Conservation (phyloP, 1,139 yeast species). For the Arxiozyma bovina region DNA sequence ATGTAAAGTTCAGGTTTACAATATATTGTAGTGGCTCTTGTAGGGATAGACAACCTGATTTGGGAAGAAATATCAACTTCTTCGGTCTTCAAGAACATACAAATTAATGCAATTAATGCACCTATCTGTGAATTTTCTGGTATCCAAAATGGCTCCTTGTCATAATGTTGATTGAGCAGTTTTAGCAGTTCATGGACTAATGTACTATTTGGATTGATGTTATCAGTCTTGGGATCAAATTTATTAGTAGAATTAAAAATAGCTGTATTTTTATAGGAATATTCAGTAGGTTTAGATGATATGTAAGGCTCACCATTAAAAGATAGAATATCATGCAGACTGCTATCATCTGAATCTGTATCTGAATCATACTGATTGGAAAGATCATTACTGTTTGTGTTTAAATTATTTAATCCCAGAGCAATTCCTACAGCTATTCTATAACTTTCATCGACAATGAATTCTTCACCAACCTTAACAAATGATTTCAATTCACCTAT, state of each 20-base stretch:
- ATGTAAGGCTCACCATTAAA: not conserved
- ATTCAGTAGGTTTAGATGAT: not conserved
- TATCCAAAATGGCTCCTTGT: slow-evolving; percentile 56
- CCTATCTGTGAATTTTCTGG: slow-evolving; percentile 75
- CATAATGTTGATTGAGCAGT: slow-evolving; percentile 55
- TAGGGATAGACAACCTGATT: slow-evolving; percentile 8
- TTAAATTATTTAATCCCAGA: slow-evolving; percentile 78
- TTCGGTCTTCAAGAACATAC: slow-evolving; percentile 65
- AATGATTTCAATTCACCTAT: slow-evolving; percentile 56
- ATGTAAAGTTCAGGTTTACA: slow-evolving; percentile 71
- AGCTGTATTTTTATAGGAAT: not conserved
- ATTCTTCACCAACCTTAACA: slow-evolving; percentile 48
- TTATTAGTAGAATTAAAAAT: not conserved
- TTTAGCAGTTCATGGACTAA: slow-evolving; percentile 36
- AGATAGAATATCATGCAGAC: not conserved
- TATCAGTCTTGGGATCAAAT: too few relatives aligned
- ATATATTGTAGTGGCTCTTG: slow-evolving; percentile 38
- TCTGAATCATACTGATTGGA: not conserved
- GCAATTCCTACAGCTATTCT: slow-evolving; percentile 84
- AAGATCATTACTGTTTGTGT: slow-evolving; percentile 32
- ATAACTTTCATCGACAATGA: slow-evolving; percentile 62
- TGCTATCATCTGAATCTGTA: not conserved
- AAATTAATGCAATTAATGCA: slow-evolving; percentile 64
- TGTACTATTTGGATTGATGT: not conserved
- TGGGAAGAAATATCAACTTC: slow-evolving; percentile 46